phyloP scores from a whole-genome alignment of 768 basidiomycete genomes.

The Tubosaeta sp. region DNA sequence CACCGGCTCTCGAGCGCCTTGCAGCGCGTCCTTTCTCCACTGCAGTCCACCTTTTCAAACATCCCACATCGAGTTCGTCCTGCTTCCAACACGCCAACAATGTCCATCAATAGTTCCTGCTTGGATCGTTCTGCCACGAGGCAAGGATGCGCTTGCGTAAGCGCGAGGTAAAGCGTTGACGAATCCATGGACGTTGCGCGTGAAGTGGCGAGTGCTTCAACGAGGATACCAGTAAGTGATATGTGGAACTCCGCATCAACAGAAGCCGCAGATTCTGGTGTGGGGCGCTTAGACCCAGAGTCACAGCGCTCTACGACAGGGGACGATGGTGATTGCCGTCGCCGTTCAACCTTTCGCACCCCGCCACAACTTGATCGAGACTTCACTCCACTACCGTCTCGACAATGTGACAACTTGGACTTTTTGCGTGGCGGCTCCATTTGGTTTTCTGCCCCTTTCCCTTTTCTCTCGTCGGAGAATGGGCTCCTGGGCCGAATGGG shows the following conservation, averaged over 20 bases:
- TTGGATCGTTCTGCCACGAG: conserved; percentile 35
- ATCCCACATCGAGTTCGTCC: conserved; percentile 49
- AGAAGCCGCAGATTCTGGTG: conserved; percentile 5
- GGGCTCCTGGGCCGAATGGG: not conserved
- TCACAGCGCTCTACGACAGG: not conserved
- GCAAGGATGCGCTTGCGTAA: conserved; percentile 52
- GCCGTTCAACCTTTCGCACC: not conserved
- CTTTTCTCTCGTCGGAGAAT: not conserved
- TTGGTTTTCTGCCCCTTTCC: conserved; percentile 2
- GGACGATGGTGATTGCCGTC: conserved; percentile 9
- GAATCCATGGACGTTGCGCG: conserved; percentile 64
- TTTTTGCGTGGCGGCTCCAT: conserved; percentile 21
- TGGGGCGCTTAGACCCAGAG: not conserved
- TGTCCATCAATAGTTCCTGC: conserved; percentile 46
- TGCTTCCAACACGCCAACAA: conserved; percentile 47
- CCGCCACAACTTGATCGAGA: not conserved
- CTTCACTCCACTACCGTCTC: not conserved
- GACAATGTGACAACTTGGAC: conserved; percentile 7
- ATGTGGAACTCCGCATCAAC: conserved; percentile 25
- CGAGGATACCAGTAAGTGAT: conserved; percentile 61
- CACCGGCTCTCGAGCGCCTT: conserved; percentile 50
- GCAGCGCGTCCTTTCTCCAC: conserved; percentile 48
- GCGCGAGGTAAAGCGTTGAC: conserved; percentile 46
- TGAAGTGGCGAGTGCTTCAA: conserved; percentile 68
- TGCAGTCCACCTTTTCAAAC: conserved; percentile 70